These are phyloP conservation scores for Cercophora scortea DNA, from an alignment of 495 filamentous ascomycete genomes.

Conservation along the genomic window DNA sequence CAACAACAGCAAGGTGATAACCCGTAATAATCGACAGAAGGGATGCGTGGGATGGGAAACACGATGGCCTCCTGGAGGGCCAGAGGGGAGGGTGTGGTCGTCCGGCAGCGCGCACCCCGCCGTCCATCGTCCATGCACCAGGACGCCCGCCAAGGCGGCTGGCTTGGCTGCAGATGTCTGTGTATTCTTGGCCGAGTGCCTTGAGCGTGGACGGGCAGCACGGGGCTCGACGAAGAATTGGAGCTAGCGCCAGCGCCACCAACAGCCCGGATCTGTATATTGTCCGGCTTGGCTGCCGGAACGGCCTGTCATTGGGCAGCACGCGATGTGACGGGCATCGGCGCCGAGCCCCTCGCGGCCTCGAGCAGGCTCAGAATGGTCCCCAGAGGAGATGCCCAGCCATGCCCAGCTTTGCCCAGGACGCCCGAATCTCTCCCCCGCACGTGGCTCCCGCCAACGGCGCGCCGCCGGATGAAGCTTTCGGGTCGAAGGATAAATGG, in stretches of 20 bases:
- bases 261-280: constrained; percentile 22
- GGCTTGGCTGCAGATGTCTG: constrained; percentile 9
- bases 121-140: constrained; percentile 13
- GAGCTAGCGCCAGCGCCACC: constrained; percentile 14
- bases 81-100: background rate
- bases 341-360: background rate
- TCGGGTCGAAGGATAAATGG: constrained; percentile 25
- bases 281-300: constrained; percentile 22
- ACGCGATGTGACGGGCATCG: background rate
- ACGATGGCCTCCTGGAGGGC: background rate
- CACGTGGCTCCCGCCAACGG: constrained; percentile 22
- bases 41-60: background rate
- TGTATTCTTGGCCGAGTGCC: background rate
- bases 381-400: background rate
- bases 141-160: constrained; percentile 13
- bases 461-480: constrained; percentile 21
- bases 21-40: background rate
- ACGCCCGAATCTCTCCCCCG: constrained; percentile 10
- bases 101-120: too few relatives aligned
- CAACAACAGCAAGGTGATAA: background rate
- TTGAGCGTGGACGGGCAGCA: background rate
- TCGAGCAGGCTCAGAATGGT: constrained; percentile 1
- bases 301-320: background rate
- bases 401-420: background rate
- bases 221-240: constrained; percentile 7